phyloP scores from a whole-genome alignment of 2,329 filamentous ascomycete genomes.

The Talaromyces verruculosus region DNA sequence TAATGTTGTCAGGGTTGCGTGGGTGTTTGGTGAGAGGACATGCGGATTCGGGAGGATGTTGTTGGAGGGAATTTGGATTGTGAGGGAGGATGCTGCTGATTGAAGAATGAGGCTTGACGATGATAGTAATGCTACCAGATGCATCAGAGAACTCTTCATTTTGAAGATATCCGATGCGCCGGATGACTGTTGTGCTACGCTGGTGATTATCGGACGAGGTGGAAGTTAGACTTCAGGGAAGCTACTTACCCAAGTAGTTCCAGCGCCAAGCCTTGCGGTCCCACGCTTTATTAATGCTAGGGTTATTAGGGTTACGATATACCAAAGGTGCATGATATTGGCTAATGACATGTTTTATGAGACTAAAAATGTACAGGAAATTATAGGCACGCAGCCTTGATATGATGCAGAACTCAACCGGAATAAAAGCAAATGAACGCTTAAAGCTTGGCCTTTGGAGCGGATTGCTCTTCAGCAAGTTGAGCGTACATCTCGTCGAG shows the following conservation, averaged over 20 bases:
- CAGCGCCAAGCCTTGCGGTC: neutral
- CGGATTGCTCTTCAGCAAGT: conserved; percentile 42
- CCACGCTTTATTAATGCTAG: neutral
- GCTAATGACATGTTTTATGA: neutral
- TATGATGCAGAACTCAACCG: neutral
- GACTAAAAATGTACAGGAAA: neutral
- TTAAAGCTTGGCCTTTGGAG: conserved; percentile 44
- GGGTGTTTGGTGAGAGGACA: conserved; percentile 46
- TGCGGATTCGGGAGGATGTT: conserved; percentile 46
- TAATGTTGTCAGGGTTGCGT: conserved; percentile 53
- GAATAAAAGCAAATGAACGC: neutral
- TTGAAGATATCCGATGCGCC: conserved; percentile 1
- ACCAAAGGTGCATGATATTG: too few species aligned
- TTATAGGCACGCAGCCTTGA: neutral
- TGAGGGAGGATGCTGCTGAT: conserved; percentile 34
- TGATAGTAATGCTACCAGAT: conserved; percentile 26
- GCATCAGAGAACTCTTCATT: conserved; percentile 17
- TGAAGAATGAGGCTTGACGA: conserved; percentile 20
- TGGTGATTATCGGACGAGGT: neutral
- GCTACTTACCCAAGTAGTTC: neutral
- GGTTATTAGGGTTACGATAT: neutral
- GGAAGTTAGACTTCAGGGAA: neutral
- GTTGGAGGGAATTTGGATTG: conserved; percentile 39
- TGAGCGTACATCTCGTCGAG: conserved; percentile 64
- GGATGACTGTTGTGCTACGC: neutral